Evolutionary conservation across 192 early-diverging fungal genomes (phyloP), one percentile per base, ranked within the genome.

Genomic region (Podila verticillata): DNA sequence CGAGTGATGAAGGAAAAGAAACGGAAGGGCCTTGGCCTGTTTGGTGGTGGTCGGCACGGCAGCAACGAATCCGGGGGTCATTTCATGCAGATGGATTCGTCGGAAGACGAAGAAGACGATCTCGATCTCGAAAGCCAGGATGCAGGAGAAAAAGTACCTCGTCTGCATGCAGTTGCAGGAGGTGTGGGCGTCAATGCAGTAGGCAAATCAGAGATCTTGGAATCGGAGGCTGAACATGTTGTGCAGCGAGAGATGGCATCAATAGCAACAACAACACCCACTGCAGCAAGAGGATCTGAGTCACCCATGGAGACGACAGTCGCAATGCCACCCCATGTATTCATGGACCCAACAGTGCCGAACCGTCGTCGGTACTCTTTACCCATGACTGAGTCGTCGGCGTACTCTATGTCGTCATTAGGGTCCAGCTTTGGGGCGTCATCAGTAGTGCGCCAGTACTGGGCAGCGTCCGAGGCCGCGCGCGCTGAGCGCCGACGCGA

Each of bases 391-490:
- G 63, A 54, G 7, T 48, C 58, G 0, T 24, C 44, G 2, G 10
- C 56, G 2, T 65, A 66, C 31, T 39, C 67, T 34, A 70, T 77
- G 69, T 71, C 75, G 8, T 72, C 75, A 49, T 30, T 28, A 7
- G 31, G 47, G 8, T 74, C 73, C 3, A 74, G 65, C 49, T 61
- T 60, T 32, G 62, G 60, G 5, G 28, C 66, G 0, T 75, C 74
- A 8, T 72, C 77, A 4, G 70, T 80, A 0, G 66, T 80, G 8
- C 65, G 77, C 6, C n/a, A 72, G 24, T 80, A 80, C 61, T 80
- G 77, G 77, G 70, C 62, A 5, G 77, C 77, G 2, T 80, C 77
- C 35, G 72, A 72, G 70, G 70, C 77, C 19, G 77, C 77, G 10
- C 59, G 77, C 20, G 57, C 77, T 44, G 69, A 72, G 47, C 77